A percentile compares a stretch with the other conserved stretches of the same genome.
phyloP scores from a whole-genome alignment of 2,329 filamentous ascomycete species.

The Fusarium udum region DNA sequence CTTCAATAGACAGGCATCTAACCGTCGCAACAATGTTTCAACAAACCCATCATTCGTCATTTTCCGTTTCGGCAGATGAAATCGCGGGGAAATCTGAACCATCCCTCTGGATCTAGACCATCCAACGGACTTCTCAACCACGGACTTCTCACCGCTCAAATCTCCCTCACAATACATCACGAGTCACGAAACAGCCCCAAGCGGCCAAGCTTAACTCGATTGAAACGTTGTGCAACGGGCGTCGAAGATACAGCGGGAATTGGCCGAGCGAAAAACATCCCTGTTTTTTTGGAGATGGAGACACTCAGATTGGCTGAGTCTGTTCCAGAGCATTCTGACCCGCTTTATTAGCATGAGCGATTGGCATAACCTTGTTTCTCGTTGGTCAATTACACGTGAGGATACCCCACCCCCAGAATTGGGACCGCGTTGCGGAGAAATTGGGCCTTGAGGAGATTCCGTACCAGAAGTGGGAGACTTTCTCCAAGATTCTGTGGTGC shows the following conservation, averaged over 20 bases:
- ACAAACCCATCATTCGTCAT: background rate
- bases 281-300: background rate
- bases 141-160: conserved; percentile 1
- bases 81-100: conserved; percentile 4
- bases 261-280: background rate
- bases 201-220: background rate
- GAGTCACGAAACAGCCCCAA: background rate
- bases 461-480: background rate
- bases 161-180: background rate
- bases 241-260: background rate
- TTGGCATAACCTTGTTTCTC: background rate
- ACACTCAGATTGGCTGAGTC: background rate
- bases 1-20: background rate
- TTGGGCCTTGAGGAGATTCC: background rate
- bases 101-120: background rate
- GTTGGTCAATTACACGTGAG: background rate
- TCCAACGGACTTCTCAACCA: background rate
- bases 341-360: conserved; percentile 8
- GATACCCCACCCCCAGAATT: conserved; percentile 11
- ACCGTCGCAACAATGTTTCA: background rate
- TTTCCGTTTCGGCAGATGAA: background rate
- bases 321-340: conserved; percentile 15
- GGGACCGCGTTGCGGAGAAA: conserved; percentile 11
- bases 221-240: background rate
- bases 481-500: conserved; percentile 13